phyloP scores from a whole-genome alignment of 192 early-diverging fungal species.

The Linnemannia zychae region DNA sequence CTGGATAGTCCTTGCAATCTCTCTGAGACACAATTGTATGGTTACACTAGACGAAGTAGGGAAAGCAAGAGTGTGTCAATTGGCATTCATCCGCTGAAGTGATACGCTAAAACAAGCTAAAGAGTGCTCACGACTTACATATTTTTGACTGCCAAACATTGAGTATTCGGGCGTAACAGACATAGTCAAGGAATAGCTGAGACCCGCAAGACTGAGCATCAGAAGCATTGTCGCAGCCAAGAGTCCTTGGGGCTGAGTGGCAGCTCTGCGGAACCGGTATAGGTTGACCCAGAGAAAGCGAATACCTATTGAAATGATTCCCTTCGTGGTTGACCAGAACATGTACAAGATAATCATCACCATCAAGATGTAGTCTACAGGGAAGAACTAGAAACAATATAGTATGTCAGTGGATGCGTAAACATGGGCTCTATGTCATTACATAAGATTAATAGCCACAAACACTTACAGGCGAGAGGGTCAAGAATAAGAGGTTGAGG shows the following conservation, averaged over 20 bases:
- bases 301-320: conserved; percentile 67
- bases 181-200: conserved; percentile 68
- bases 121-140: conserved; percentile 51
- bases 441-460: too few relatives aligned
- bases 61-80: neutral
- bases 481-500: conserved; percentile 64
- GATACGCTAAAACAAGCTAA: neutral
- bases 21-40: conserved; percentile 54
- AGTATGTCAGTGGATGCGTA: too few relatives aligned
- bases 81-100: too few relatives aligned
- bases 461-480: conserved; percentile 62
- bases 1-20: conserved; percentile 62
- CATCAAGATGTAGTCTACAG: conserved; percentile 69
- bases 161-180: conserved; percentile 72
- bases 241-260: conserved; percentile 74
- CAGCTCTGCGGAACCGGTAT: conserved; percentile 60
- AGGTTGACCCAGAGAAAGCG: conserved; percentile 69
- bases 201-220: conserved; percentile 66
- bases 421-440: too few relatives aligned
- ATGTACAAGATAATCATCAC: conserved; percentile 65
- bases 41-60: conserved; percentile 60
- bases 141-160: conserved; percentile 73
- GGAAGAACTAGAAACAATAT: conserved; percentile 57
- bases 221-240: conserved; percentile 63
- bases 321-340: conserved; percentile 66